phyloP scores from a whole-genome alignment of 2,329 filamentous ascomycete genomes.

The Fusarium austroafricanum region DNA sequence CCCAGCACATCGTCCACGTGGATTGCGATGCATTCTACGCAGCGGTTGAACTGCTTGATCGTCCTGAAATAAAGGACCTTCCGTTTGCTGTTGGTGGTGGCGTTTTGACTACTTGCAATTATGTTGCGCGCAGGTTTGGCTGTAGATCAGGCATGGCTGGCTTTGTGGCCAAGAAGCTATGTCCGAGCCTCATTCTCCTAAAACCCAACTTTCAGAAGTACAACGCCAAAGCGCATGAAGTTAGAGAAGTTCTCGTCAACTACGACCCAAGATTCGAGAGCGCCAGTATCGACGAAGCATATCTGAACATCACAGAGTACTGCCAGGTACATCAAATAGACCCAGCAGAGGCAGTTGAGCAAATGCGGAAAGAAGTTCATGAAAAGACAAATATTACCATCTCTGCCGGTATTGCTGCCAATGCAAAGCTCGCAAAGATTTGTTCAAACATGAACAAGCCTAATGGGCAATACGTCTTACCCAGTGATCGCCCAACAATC shows the following conservation, averaged over 20 bases:
- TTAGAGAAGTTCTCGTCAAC: constrained; percentile 82
- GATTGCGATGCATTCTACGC: constrained; percentile 99
- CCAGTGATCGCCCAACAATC: constrained; percentile 77
- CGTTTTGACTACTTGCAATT: constrained; percentile 80
- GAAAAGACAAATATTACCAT: constrained; percentile 85
- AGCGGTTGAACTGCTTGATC: constrained; percentile 86
- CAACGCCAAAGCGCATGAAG: constrained; percentile 86
- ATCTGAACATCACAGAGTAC: constrained; percentile 92
- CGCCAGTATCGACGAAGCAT: constrained; percentile 95
- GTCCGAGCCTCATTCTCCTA: constrained; percentile 84
- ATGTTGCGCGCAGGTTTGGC: constrained; percentile 88
- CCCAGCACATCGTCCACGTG: constrained; percentile 87
- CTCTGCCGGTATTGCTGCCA: constrained; percentile 93
- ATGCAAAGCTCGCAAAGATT: constrained; percentile 94
- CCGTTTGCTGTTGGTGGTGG: constrained; percentile 89
- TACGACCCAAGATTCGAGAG: constrained; percentile 94
- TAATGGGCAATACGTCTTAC: constrained; percentile 86
- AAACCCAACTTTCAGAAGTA: constrained; percentile 94
- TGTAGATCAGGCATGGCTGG: constrained; percentile 95
- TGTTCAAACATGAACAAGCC: constrained; percentile 96
- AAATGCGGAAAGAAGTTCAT: constrained; percentile 81
- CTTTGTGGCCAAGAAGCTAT: constrained; percentile 95
- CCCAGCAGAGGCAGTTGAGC: constrained; percentile 78
- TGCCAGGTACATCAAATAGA: constrained; percentile 75
- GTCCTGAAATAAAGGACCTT: constrained; percentile 84